Conservation (phyloP, 1,284 basidiomycete species). For the Cryptococcus sp. region DNA sequence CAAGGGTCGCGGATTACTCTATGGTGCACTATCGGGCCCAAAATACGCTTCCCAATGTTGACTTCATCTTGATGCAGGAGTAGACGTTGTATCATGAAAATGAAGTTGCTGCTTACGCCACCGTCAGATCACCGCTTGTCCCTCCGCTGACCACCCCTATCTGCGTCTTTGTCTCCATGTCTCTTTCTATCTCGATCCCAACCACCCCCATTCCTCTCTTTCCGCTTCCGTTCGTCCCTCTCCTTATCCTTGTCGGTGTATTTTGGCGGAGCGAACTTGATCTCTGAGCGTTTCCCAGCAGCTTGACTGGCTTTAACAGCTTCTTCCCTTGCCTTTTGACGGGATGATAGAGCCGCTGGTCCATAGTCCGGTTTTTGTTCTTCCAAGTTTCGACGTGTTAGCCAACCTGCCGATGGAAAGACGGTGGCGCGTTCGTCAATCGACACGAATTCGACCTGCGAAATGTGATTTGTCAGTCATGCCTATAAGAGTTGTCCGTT, state of each 20-base stretch:
- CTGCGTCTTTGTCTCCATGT: conserved; percentile 18
- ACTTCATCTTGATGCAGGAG: no score
- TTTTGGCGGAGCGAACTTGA: conserved; percentile 58
- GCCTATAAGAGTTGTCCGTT: no score
- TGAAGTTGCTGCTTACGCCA: no score
- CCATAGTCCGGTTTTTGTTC: conserved; percentile 29
- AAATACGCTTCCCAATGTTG: no score
- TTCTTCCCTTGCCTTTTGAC: conserved; percentile 64
- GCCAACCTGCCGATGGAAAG: conserved; percentile 61
- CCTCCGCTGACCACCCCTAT: conserved; percentile 7
- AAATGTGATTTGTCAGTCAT: not conserved
- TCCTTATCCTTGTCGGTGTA: conserved; percentile 21
- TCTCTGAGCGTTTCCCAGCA: conserved; percentile 60
- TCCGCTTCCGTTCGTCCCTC: conserved; percentile 8
- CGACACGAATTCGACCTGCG: conserved; percentile 77
- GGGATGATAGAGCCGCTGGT: conserved; percentile 43
- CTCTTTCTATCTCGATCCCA: conserved; percentile 20
- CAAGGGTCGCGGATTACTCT: no score
- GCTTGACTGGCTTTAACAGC: conserved; percentile 59
- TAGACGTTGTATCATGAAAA: no score
- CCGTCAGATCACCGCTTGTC: not conserved
- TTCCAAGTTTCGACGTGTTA: conserved; percentile 38
- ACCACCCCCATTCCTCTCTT: conserved; percentile 10
- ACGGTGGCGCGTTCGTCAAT: conserved; percentile 82
- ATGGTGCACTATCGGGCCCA: no score